A percentile compares a stretch with the other conserved stretches of the same genome.
Conservation (phyloP, 495 filamentous ascomycete genomes). For the Letharia lupina region DNA sequence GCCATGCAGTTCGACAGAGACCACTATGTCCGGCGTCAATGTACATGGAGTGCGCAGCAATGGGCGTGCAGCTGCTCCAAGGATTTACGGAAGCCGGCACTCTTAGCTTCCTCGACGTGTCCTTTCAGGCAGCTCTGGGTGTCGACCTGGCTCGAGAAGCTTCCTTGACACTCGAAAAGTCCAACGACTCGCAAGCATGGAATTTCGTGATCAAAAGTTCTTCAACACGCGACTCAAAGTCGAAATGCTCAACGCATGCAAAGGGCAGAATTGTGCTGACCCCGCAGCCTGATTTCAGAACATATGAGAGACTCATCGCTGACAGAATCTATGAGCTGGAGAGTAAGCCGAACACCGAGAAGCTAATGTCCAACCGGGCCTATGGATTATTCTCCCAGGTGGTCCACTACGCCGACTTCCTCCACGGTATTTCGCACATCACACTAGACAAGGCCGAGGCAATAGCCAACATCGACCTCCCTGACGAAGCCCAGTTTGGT, state of each 20-base stretch:
- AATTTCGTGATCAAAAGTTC: slow-evolving; percentile 12
- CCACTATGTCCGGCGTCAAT: slow-evolving; percentile 38
- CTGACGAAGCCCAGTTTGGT: slow-evolving; percentile 6
- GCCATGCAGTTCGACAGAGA: slow-evolving; percentile 34
- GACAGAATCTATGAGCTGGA: slow-evolving; percentile 7
- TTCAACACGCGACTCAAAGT: slow-evolving; percentile 7
- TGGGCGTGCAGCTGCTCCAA: slow-evolving; percentile 13
- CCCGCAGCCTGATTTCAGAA: slow-evolving; percentile 3
- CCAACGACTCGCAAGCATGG: slow-evolving; percentile 5
- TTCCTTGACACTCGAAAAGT: slow-evolving; percentile 8
- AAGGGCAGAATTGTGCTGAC: slow-evolving; percentile 13
- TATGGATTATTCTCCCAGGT: slow-evolving; percentile 27
- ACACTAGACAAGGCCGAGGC: slow-evolving; percentile 24
- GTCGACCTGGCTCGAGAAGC: slow-evolving; percentile 12
- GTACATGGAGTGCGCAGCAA: slow-evolving; percentile 32
- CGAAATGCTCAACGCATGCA: slow-evolving; percentile 1
- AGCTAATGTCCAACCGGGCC: slow-evolving; percentile 17
- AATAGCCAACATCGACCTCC: slow-evolving; percentile 23
- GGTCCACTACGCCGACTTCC: slow-evolving; percentile 27
- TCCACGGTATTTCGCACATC: slow-evolving; percentile 26
- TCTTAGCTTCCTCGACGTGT: slow-evolving; percentile 14
- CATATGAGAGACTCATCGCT: slow-evolving; percentile 18
- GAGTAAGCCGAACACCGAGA: slow-evolving; percentile 10
- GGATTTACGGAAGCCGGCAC: slow-evolving; percentile 1
- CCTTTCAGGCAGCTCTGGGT: slow-evolving; percentile 16